Evolutionary conservation across 305 asterid species (phyloP), one percentile per base, ranked within the genome.

Genomic region (Fraxinus greggii): DNA sequence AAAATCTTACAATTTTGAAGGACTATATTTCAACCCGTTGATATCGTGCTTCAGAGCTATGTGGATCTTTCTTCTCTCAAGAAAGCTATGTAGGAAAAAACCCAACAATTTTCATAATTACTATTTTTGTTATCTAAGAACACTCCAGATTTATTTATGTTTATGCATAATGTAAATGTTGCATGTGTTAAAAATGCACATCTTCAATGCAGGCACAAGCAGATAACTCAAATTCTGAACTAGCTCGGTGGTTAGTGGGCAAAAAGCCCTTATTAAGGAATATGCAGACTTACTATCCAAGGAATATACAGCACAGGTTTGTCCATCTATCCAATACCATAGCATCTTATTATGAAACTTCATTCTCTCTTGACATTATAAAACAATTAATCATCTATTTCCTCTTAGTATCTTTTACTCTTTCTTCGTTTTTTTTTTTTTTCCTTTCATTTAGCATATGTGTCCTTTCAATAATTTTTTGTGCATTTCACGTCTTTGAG

Each of bases 201-300:
- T 78, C 17, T 13, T 80, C 7, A 45, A 40, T 83, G 82, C 90
- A 94, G 96, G 98, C 93, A 84, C 92, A 89, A 79, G 86, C 88
- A 73, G 95, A 96, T 83, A 75, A 2, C 65, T 88, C 90, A 48
- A 75, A 86, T 10, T 92, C 92, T 1, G 97, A 91, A 80, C 69
- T 94, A 81, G 98, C 97, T 6, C 85, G 84, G 85, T 90, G 88
- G 87, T 78, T 48, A 87, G 92, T 35, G 89, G 90, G 76, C 97
- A 93, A 84, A 91, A 82, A 83, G 89, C 90, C 75, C 90, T 87
- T 3, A 35, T 92, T 28, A 93, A 94, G 77, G 98, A 96, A 86
- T 91, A 94, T 77, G 94, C 95, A 19, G 85, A 90, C 90, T 84
- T 88, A 54, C 80, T 91, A 21, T 79, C 90, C 56, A 89, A 85